These are phyloP conservation scores for Phlegmacium glaucopus DNA, from an alignment of 768 basidiomycete genomes.

Conservation along the genomic window DNA sequence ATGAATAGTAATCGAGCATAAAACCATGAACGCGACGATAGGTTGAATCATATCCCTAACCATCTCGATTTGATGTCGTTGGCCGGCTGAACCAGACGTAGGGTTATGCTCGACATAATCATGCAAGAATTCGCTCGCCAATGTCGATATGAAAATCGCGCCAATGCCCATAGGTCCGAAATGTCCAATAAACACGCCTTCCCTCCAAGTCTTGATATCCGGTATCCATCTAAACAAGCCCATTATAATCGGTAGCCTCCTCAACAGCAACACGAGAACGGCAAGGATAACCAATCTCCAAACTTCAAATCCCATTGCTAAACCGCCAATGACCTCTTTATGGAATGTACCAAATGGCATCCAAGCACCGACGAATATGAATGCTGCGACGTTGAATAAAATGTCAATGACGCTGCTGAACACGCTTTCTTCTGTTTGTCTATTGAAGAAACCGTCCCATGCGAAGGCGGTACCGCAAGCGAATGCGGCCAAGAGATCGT, in stretches of 20 bases:
- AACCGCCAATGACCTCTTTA: conserved; percentile 35
- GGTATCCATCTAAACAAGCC: conserved; percentile 91
- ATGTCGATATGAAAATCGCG: conserved; percentile 91
- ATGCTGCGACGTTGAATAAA: conserved; percentile 92
- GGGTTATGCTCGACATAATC: conserved; percentile 26
- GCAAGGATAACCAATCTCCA: conserved; percentile 87
- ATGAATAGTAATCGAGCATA: conserved; percentile 84
- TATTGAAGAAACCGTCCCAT: conserved; percentile 94
- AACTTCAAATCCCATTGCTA: conserved; percentile 58
- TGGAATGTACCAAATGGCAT: conserved; percentile 88
- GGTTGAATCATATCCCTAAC: conserved; percentile 82
- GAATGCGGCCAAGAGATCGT: conserved; percentile 94
- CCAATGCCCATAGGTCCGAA: conserved; percentile 89
- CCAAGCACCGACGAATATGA: conserved; percentile 96
- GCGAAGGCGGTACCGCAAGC: conserved; percentile 95
- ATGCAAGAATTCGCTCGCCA: conserved; percentile 62
- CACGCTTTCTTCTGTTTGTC: conserved; percentile 90
- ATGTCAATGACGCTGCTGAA: conserved; percentile 97
- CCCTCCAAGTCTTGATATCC: conserved; percentile 90
- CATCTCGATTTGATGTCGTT: conserved; percentile 47
- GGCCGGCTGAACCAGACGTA: conserved; percentile 23
- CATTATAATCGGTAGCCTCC: conserved; percentile 82
- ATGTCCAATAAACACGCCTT: conserved; percentile 93
- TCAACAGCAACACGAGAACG: conserved; percentile 75
- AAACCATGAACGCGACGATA: conserved; percentile 92